phyloP scores from a whole-genome alignment of 2,329 filamentous ascomycete genomes.

The Cladosporium sp. region DNA sequence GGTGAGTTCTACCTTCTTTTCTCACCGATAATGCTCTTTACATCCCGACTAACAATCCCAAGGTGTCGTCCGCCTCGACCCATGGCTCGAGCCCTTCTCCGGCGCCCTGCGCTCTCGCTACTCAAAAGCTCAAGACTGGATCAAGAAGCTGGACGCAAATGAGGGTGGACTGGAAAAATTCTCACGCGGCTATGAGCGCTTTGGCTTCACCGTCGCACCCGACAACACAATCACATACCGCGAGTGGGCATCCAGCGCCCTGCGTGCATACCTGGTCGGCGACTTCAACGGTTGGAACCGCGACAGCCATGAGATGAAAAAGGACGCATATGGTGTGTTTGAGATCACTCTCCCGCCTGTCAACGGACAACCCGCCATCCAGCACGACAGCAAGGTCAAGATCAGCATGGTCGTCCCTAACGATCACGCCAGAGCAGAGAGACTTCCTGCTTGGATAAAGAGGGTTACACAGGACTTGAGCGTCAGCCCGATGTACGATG shows the following conservation, averaged over 20 bases:
- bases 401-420: slow-evolving; percentile 77
- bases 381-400: slow-evolving; percentile 96
- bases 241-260: slow-evolving; percentile 94
- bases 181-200: slow-evolving; percentile 81
- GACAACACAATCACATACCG: slow-evolving; percentile 87
- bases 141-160: slow-evolving; percentile 75
- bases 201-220: slow-evolving; percentile 77
- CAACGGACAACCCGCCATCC: slow-evolving; percentile 75
- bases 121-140: slow-evolving; percentile 80
- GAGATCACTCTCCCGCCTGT: slow-evolving; percentile 77
- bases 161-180: slow-evolving; percentile 94
- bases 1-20: slow-evolving; percentile 53
- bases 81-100: slow-evolving; percentile 84
- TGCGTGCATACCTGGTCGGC: slow-evolving; percentile 81
- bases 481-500: slow-evolving; percentile 91
- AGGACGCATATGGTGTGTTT: slow-evolving; percentile 82
- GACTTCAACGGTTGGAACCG: slow-evolving; percentile 96
- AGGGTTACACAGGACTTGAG: slow-evolving; percentile 91
- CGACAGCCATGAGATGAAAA: slow-evolving; percentile 82
- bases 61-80: slow-evolving; percentile 88
- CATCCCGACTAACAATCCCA: slow-evolving; percentile 28
- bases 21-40: background rate
- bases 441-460: slow-evolving; percentile 94
- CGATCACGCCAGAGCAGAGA: slow-evolving; percentile 76
- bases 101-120: slow-evolving; percentile 76